phyloP scores from a whole-genome alignment of 495 filamentous ascomycete genomes.

The Platismatia glauca region DNA sequence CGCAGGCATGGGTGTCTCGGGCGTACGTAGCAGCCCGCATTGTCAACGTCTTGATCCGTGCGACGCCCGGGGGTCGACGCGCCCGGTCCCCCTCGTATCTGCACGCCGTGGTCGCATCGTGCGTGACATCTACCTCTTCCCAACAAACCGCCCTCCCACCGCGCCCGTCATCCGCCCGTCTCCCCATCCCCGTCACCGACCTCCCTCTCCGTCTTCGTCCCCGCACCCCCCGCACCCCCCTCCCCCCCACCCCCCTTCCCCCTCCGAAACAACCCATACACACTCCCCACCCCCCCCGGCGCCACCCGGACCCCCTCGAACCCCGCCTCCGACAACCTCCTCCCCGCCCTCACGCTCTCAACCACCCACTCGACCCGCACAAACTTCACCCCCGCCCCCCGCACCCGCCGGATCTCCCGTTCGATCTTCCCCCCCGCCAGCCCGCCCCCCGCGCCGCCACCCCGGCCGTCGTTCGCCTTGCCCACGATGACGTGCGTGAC shows the following conservation, averaged over 20 bases:
- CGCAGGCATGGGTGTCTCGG: no score
- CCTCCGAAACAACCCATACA: constrained; percentile 42
- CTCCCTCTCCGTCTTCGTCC: background rate
- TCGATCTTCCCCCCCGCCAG: constrained; percentile 74
- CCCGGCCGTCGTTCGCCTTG: constrained; percentile 37
- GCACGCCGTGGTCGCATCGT: no score
- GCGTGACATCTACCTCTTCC: no score
- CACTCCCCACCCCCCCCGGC: constrained; percentile 51
- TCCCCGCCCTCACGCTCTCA: constrained; percentile 57
- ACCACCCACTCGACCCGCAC: constrained; percentile 69
- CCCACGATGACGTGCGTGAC: constrained; percentile 88
- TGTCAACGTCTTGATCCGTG: no score
- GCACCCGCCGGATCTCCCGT: constrained; percentile 59
- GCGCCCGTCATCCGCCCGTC: background rate
- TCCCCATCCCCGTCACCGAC: background rate
- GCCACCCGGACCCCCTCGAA: constrained; percentile 57
- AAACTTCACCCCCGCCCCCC: constrained; percentile 63
- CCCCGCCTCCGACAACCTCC: constrained; percentile 60
- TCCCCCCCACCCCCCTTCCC: background rate
- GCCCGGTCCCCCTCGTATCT: no score
- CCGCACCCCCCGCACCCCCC: background rate
- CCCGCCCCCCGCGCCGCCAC: constrained; percentile 61
- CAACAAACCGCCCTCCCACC: no score
- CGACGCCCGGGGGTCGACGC: no score
- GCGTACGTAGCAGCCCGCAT: no score